Percentiles rank a stretch among this genome's conserved stretches.
Conservation (phyloP, 2,329 filamentous ascomycete genomes). For the Chaetomiaceae sp. region DNA sequence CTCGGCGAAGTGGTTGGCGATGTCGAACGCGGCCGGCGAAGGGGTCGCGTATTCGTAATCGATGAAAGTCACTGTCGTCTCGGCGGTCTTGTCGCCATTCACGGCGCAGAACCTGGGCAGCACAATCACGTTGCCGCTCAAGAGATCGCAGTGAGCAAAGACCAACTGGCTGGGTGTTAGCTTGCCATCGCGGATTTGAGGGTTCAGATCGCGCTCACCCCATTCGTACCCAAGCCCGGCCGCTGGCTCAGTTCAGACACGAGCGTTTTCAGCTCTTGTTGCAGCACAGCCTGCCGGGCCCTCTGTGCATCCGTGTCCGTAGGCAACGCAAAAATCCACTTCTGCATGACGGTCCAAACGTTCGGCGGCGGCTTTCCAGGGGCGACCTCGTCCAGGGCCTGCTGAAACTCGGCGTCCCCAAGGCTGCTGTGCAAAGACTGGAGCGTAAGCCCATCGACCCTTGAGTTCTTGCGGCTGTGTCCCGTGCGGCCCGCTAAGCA, state of each 20-base stretch:
- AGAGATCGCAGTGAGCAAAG: conserved; percentile 90
- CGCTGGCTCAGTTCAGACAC: conserved; percentile 67
- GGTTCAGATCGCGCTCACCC: conserved; percentile 48
- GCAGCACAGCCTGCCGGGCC: conserved; percentile 60
- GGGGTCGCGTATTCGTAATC: conserved; percentile 98
- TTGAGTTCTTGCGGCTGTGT: conserved; percentile 30
- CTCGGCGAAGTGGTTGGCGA: conserved; percentile 97
- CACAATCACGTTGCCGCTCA: conserved; percentile 95
- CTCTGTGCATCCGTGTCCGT: conserved; percentile 63
- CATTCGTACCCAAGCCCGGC: conserved; percentile 67
- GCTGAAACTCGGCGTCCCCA: conserved; percentile 32
- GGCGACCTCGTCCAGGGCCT: conserved; percentile 45
- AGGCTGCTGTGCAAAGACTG: conserved; percentile 28
- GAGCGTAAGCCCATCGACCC: conserved; percentile 19
- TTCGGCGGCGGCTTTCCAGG: conserved; percentile 72
- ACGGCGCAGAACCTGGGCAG: conserved; percentile 40
- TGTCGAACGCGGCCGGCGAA: conserved; percentile 89
- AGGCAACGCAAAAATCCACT: conserved; percentile 87
- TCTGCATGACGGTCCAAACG: conserved; percentile 91
- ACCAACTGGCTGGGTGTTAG: conserved; percentile 54
- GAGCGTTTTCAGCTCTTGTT: conserved; percentile 67
- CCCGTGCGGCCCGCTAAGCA: conserved; percentile 42
- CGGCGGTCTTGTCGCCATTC: conserved; percentile 30
- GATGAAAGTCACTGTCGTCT: conserved; percentile 69
- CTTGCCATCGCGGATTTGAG: not conserved